phyloP scores from a whole-genome alignment of 2,329 filamentous ascomycete genomes.

The Seiridium unicorne region DNA sequence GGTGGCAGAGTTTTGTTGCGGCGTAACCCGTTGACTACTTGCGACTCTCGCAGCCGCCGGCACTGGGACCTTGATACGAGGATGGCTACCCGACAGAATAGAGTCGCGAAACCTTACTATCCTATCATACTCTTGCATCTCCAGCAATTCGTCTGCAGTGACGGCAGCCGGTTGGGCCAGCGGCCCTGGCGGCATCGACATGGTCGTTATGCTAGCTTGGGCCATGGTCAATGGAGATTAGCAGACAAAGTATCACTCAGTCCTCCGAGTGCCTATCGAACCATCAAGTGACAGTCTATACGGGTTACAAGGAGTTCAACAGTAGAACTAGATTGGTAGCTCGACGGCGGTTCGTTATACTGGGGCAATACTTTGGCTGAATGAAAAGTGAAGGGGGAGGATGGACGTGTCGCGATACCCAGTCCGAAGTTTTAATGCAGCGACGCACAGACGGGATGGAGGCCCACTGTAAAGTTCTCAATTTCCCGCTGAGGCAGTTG shows the following conservation, averaged over 20 bases:
- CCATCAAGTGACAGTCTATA: not conserved
- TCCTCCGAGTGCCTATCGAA: not conserved
- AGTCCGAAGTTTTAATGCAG: constrained; percentile 6
- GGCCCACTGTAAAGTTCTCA: not conserved
- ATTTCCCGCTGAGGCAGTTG: not conserved
- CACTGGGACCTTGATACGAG: constrained; percentile 55
- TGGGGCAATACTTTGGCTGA: not conserved
- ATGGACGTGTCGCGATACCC: constrained; percentile 18
- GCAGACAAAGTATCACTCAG: not conserved
- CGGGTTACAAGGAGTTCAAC: not conserved
- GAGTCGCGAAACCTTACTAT: constrained; percentile 79
- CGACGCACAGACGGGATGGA: not conserved
- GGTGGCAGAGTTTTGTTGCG: constrained; percentile 12
- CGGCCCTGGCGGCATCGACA: constrained; percentile 13
- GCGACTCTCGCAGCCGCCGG: constrained; percentile 23
- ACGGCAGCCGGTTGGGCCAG: constrained; percentile 13
- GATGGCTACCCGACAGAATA: constrained; percentile 75
- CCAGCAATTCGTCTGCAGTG: constrained; percentile 42
- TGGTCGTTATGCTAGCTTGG: constrained; percentile 17
- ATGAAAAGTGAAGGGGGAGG: constrained; percentile 7
- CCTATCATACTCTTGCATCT: constrained; percentile 71
- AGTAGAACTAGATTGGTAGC: not conserved
- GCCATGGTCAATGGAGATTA: constrained; percentile 19
- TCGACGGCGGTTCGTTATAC: not conserved
- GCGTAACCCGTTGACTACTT: constrained; percentile 9